Percentiles rank a stretch among this genome's conserved stretches.
Evolutionary conservation across 2,329 filamentous ascomycete genomes (phyloP).

Genomic region (Eutypella sp.): DNA sequence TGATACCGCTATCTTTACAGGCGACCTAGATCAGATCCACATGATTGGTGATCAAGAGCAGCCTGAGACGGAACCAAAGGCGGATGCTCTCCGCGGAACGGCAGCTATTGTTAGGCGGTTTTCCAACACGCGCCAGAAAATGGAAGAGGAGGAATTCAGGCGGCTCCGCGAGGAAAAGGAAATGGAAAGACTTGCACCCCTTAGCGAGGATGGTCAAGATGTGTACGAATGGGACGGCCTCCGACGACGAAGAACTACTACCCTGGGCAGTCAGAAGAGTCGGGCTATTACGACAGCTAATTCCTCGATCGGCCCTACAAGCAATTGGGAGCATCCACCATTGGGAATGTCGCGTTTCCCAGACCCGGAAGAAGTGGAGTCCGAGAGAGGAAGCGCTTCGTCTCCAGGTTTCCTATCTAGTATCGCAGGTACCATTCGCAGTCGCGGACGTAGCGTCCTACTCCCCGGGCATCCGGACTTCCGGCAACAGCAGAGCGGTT

Average conservation of each 20-base stretch:
- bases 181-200: conserved; percentile 64
- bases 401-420: conserved; percentile 47
- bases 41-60: conserved; percentile 94
- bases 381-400: conserved; percentile 43
- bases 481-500: conserved; percentile 32
- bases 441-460: conserved; percentile 36
- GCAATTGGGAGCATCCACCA: conserved; percentile 78
- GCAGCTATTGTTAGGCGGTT: conserved; percentile 83
- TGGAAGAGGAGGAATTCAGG: conserved; percentile 74
- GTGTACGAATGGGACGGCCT: conserved; percentile 87
- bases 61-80: conserved; percentile 92
- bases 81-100: conserved; percentile 88
- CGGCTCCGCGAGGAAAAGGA: conserved; percentile 75
- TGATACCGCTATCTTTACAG: conserved; percentile 84
- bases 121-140: conserved; percentile 68
- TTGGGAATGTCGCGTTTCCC: conserved; percentile 86
- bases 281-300: conserved; percentile 30
- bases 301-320: conserved; percentile 35
- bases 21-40: conserved; percentile 89
- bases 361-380: conserved; percentile 55
- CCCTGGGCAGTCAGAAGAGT: conserved; percentile 37
- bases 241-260: conserved; percentile 63
- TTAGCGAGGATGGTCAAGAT: conserved; percentile 68
- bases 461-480: conserved; percentile 36
- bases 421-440: conserved; percentile 52